A percentile compares a stretch with the other conserved stretches of the same genome.
Conservation (phyloP, 1,139 yeast species). For the Zhuliangozyma blackwelliae region DNA sequence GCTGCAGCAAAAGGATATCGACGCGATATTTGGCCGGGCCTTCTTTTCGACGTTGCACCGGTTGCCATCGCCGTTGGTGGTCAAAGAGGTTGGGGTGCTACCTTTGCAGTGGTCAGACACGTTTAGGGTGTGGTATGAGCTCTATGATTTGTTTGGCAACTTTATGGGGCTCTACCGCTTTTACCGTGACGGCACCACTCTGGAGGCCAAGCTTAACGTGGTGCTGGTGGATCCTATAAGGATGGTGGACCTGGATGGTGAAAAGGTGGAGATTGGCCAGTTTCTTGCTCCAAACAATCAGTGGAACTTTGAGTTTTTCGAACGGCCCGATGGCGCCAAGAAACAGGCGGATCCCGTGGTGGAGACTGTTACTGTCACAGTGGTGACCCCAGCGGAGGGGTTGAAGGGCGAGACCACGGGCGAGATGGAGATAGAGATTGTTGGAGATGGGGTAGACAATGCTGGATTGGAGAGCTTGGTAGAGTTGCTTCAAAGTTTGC, state of each 20-base stretch:
- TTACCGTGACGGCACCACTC: conserved; percentile 18
- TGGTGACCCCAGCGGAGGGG: no score
- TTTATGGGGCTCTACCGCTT: conserved; percentile 23
- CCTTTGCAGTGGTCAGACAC: conserved; percentile 29
- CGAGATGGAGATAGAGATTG: no score
- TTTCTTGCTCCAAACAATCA: conserved; percentile 19
- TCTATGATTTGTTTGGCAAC: conserved; percentile 31
- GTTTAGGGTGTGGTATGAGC: conserved; percentile 34
- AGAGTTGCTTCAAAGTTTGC: no score
- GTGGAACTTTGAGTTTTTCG: conserved; percentile 26
- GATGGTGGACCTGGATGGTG: conserved; percentile 31
- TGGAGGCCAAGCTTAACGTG: conserved; percentile 14
- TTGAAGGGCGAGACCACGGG: no score
- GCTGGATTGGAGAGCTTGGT: no score
- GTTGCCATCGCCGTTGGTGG: conserved; percentile 24
- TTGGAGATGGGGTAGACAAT: no score
- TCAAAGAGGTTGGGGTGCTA: conserved; percentile 10
- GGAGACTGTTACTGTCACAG: no score
- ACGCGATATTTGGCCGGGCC: conserved; percentile 17
- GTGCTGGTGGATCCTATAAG: conserved; percentile 29
- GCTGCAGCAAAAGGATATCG: conserved; percentile 14
- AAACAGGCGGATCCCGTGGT: no score
- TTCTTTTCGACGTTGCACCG: conserved; percentile 21
- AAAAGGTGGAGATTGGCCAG: conserved; percentile 15
- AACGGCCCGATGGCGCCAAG: background rate